Conservation (phyloP, 2,329 filamentous ascomycete species). For the Aspergillus fischeri region DNA sequence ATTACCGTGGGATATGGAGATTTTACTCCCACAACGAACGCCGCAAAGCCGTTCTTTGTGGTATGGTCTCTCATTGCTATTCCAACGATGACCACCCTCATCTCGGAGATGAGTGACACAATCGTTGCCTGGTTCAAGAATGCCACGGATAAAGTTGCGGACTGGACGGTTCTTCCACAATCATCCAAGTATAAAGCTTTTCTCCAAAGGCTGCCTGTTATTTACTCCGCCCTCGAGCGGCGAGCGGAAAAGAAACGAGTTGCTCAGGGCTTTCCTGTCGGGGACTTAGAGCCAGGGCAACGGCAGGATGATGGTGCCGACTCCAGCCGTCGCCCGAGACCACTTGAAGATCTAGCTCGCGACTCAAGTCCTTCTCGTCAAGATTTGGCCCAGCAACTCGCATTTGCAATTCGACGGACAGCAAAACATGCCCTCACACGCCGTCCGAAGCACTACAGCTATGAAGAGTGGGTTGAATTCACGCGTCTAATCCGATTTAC, state of each 20-base stretch:
- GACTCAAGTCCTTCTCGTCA: conserved; percentile 49
- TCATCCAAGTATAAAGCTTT: conserved; percentile 53
- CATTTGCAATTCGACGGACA: conserved; percentile 65
- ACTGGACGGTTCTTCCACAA: conserved; percentile 63
- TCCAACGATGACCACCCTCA: conserved; percentile 82
- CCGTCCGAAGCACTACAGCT: conserved; percentile 62
- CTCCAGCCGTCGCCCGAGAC: conserved; percentile 12
- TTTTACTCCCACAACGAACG: conserved; percentile 68
- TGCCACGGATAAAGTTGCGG: conserved; percentile 57
- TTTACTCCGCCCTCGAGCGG: conserved; percentile 37
- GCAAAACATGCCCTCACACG: conserved; percentile 6
- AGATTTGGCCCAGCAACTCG: conserved; percentile 58
- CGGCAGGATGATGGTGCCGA: conserved; percentile 6
- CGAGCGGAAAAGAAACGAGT: conserved; percentile 44
- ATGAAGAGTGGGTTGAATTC: conserved; percentile 84
- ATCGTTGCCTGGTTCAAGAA: conserved; percentile 64
- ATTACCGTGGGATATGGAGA: conserved; percentile 88
- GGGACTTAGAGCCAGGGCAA: conserved; percentile 29
- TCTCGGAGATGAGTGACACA: conserved; percentile 79
- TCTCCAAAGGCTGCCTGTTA: conserved; percentile 43
- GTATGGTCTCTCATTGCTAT: conserved; percentile 84
- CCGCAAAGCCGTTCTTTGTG: conserved; percentile 83
- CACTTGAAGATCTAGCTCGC: conserved; percentile 45
- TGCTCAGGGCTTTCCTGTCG: conserved; percentile 44
- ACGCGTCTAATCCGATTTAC: conserved; percentile 66